Conservation (phyloP, 768 basidiomycete genomes). For the Lactarius pseudohatsudake region DNA sequence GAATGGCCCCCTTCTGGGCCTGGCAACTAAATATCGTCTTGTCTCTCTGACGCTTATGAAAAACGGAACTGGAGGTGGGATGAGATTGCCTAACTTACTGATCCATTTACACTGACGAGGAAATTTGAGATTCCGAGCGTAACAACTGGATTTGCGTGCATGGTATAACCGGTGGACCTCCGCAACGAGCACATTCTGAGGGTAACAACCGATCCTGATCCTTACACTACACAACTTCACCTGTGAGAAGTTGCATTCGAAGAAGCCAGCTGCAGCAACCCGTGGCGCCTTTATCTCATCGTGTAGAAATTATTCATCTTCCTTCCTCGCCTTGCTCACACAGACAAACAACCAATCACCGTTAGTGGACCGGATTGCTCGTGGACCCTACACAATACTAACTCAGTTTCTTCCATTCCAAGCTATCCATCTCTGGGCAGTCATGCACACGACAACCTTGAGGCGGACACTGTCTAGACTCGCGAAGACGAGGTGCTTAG, state of each 20-base stretch:
- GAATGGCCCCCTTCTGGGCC: neutral
- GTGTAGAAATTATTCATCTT: neutral
- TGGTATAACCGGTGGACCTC: neutral
- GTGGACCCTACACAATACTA: neutral
- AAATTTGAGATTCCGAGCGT: neutral
- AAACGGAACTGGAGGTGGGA: neutral
- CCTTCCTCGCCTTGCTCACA: neutral
- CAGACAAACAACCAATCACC: neutral
- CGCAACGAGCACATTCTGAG: neutral
- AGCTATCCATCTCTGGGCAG: neutral
- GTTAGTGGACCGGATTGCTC: neutral
- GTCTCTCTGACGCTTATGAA: neutral
- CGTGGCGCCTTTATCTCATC: neutral
- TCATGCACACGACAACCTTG: neutral
- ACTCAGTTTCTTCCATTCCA: neutral
- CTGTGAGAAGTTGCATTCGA: neutral
- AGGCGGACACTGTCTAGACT: neutral
- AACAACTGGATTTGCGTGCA: neutral
- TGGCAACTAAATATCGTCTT: neutral
- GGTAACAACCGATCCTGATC: neutral
- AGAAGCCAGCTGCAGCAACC: neutral
- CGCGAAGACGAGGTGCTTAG: neutral
- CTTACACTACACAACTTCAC: neutral
- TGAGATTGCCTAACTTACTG: neutral
- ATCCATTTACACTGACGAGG: neutral